A percentile compares a stretch with the other conserved stretches of the same genome.
Conservation (phyloP, 768 basidiomycete genomes). For the Lyophyllum decastes region DNA sequence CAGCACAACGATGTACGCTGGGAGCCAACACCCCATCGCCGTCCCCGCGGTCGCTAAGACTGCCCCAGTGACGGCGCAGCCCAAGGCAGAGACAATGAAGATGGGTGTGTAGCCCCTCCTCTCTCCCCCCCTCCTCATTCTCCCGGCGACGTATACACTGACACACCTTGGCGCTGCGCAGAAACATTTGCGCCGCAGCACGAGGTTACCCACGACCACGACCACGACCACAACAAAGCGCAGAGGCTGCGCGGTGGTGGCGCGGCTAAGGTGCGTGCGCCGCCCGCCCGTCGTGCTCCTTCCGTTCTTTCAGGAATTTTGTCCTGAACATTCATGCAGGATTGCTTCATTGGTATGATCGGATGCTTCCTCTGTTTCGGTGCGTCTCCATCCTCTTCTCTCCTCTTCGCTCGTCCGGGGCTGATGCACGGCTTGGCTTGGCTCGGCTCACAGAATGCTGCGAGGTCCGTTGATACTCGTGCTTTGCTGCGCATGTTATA, state of each 20-base stretch:
- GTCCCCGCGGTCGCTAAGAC: slow-evolving; percentile 16
- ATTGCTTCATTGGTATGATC: slow-evolving; percentile 63
- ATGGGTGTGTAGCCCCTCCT: slow-evolving; percentile 53
- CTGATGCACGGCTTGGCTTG: background rate
- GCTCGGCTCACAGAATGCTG: slow-evolving; percentile 54
- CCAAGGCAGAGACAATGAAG: slow-evolving; percentile 51
- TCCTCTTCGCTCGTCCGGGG: background rate
- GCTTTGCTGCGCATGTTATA: background rate
- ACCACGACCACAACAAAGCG: slow-evolving; percentile 42
- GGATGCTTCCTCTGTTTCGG: slow-evolving; percentile 78
- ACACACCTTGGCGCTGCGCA: background rate
- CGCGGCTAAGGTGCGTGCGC: slow-evolving; percentile 59
- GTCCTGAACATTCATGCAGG: slow-evolving; percentile 39
- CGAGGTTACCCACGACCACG: background rate
- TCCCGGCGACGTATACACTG: background rate
- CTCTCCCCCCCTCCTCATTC: no score
- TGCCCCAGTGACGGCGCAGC: slow-evolving; percentile 47
- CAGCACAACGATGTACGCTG: background rate
- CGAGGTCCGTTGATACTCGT: slow-evolving; percentile 48
- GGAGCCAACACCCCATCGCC: slow-evolving; percentile 6
- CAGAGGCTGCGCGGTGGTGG: slow-evolving; percentile 72
- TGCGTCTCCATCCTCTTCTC: slow-evolving; percentile 29
- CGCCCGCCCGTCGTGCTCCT: no score
- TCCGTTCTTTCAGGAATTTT: background rate
- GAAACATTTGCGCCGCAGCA: background rate